Conservation (phyloP, 805 yeast species). For the Ogataea populi-albae region DNA sequence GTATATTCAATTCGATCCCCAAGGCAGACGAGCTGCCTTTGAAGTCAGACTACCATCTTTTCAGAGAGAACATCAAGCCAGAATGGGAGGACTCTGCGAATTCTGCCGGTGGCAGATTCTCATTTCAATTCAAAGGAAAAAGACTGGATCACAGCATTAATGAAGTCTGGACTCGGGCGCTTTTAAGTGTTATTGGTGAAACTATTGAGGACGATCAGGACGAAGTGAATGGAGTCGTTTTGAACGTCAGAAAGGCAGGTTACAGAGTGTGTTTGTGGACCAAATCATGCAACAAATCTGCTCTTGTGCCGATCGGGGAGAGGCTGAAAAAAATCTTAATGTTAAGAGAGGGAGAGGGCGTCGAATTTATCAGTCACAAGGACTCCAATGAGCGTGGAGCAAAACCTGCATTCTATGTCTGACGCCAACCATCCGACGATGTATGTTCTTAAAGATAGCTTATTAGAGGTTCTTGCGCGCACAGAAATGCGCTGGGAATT, state of each 20-base stretch:
- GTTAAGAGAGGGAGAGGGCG: slow-evolving; percentile 66
- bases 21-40: slow-evolving; percentile 86
- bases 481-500: not conserved
- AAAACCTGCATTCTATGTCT: slow-evolving; percentile 25
- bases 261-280: slow-evolving; percentile 94
- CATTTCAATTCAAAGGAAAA: slow-evolving; percentile 67
- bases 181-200: slow-evolving; percentile 91
- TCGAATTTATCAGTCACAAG: slow-evolving; percentile 78
- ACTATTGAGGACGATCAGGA: slow-evolving; percentile 80
- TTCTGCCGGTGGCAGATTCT: slow-evolving; percentile 93
- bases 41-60: slow-evolving; percentile 91
- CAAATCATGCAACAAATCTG: slow-evolving; percentile 61
- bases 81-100: slow-evolving; percentile 97
- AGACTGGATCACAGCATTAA: slow-evolving; percentile 53
- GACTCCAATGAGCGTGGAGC: slow-evolving; percentile 35
- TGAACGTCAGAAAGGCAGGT: slow-evolving; percentile 79
- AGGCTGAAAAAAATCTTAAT: slow-evolving; percentile 83
- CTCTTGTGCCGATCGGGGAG: slow-evolving; percentile 75
- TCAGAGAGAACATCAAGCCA: slow-evolving; percentile 91
- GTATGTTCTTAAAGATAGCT: not conserved
- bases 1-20: slow-evolving; percentile 90
- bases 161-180: slow-evolving; percentile 87
- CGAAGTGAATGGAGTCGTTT: slow-evolving; percentile 92
- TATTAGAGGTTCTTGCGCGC: too few species aligned
- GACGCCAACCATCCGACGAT: not conserved